Base-by-base conservation (phyloP, 2,329 filamentous ascomycete genomes). In the Fusarium verrucosum region DNA sequence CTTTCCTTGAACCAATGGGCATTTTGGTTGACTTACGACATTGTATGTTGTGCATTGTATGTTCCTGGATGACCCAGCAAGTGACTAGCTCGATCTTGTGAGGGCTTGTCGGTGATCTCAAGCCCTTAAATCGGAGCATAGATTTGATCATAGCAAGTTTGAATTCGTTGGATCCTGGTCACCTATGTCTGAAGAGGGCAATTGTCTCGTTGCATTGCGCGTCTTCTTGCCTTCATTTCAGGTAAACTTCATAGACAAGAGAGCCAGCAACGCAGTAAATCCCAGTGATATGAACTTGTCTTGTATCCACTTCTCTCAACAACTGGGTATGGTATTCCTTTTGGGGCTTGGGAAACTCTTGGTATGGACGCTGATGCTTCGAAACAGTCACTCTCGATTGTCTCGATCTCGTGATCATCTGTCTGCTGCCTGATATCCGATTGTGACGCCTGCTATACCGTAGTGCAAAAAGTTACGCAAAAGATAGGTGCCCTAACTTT, bases 301-400 rank as follows among this genome's bases (percentile, higher is more conserved):
- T 28, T n/a, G 20, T 23, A 30, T 17, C 40, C 49, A 36, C 50
- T 45, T 46, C 35, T 52, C 54, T 42, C 32, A 51, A 46, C 17
- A 32, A 10, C 6, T 20, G 14, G n/a, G n/a, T 25, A 36, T 14
- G 9, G 16, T n/a, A n/a, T 19, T 50, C 14, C 35, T 19, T 28
- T 35, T 23, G 26, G 42, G 49, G 44, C 43, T 60, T 51, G 49
- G 26, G 33, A 9, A 51, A 30, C 49, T 49, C 33, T 20, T 30
- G 19, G 41, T 30, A 30, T 23, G 36, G 45, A 58, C 56, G 65
- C 61, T 70, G 50, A 36, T 42, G 33, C 17, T 38, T 50, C 38
- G 30, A 62, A 70, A 57, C 49, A n/a, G 42, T 41, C 45, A 30
- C 37, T 35, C 14, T 33, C 38, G 53, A 58, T 22, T 43, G 65